phyloP scores from a whole-genome alignment of 345 rosid genomes.

The Citrus reticulata region DNA sequence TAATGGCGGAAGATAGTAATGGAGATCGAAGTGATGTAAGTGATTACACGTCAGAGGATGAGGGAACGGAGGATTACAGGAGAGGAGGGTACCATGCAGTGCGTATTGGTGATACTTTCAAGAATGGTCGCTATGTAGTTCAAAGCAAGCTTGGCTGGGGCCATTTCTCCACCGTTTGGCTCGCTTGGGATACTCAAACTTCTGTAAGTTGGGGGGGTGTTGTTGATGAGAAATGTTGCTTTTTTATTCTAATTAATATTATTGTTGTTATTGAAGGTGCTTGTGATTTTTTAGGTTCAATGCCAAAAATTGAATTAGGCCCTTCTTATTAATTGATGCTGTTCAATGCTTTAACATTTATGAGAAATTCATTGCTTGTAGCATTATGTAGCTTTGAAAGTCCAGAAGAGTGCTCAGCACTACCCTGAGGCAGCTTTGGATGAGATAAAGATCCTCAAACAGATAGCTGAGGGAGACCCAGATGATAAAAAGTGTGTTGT shows the following conservation, averaged over 20 bases:
- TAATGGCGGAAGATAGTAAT: conserved; percentile 33
- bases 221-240: neutral
- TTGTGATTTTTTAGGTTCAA: neutral
- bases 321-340: neutral
- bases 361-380: conserved; percentile 18
- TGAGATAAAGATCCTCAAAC: conserved; percentile 71
- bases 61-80: conserved; percentile 69
- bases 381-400: conserved; percentile 63
- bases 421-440: conserved; percentile 80
- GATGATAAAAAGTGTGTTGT: conserved; percentile 63
- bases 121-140: conserved; percentile 58
- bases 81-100: conserved; percentile 75
- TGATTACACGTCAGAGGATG: conserved; percentile 67
- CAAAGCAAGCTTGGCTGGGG: conserved; percentile 82
- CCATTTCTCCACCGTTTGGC: conserved; percentile 86
- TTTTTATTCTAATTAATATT: neutral
- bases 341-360: neutral
- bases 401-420: conserved; percentile 76
- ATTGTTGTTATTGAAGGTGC: neutral
- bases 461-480: conserved; percentile 61
- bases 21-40: conserved; percentile 43
- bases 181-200: conserved; percentile 59
- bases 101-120: conserved; percentile 59
- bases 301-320: neutral
- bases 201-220: conserved; percentile 21